Evolutionary conservation across 2,329 filamentous ascomycete genomes (phyloP).

Genomic region (Xylariales sp.): DNA sequence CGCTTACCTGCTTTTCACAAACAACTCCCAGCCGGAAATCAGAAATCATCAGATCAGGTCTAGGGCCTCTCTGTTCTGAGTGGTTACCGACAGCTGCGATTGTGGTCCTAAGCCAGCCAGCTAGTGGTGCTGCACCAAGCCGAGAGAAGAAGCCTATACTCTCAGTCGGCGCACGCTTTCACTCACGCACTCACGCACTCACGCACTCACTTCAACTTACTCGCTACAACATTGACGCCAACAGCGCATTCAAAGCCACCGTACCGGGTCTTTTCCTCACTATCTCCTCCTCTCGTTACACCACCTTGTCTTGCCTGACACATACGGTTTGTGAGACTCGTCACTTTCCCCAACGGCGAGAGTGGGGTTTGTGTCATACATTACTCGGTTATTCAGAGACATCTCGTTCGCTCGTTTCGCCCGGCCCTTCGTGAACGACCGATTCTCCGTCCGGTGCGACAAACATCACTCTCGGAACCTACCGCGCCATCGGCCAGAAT

Average conservation of each 20-base stretch:
- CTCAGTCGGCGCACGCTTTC: constrained; percentile 1
- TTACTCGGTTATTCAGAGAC: constrained; percentile 53
- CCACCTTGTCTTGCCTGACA: constrained; percentile 46
- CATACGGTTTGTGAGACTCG: constrained; percentile 50
- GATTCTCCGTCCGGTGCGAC: constrained; percentile 46
- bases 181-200: too few species aligned
- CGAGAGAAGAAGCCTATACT: constrained; percentile 26
- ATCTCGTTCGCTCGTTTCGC: constrained; percentile 47
- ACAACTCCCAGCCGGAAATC: constrained; percentile 25
- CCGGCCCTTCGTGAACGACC: constrained; percentile 45
- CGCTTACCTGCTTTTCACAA: constrained; percentile 30
- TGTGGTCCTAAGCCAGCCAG: constrained; percentile 20
- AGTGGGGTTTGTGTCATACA: constrained; percentile 55
- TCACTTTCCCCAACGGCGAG: constrained; percentile 51
- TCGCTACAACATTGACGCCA: constrained; percentile 3
- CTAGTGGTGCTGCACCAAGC: constrained; percentile 35
- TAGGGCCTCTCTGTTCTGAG: constrained; percentile 20
- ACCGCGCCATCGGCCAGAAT: constrained; percentile 42
- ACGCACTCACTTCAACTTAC: constrained; percentile 2
- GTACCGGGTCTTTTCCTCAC: constrained; percentile 10
- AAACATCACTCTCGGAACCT: constrained; percentile 46
- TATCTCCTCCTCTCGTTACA: constrained; percentile 42
- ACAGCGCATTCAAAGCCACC: constrained; percentile 9
- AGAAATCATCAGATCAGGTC: constrained; percentile 27
- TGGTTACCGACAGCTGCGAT: constrained; percentile 36